A percentile compares a stretch with the other conserved stretches of the same genome.
phyloP scores from a whole-genome alignment of 2,329 filamentous ascomycete species.

The Colletotrichum abscissum region DNA sequence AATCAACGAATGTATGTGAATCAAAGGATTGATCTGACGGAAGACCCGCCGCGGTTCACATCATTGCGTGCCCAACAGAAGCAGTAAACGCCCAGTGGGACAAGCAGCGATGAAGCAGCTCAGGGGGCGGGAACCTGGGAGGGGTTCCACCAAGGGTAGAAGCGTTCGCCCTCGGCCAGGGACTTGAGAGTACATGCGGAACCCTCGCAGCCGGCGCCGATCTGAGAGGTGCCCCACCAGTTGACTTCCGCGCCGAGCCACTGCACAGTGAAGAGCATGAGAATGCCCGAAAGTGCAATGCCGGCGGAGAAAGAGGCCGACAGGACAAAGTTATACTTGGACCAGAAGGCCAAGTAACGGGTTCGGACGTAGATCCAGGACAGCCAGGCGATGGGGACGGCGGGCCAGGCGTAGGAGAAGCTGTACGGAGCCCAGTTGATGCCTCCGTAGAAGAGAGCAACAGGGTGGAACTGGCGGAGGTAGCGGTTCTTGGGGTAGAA shows the following conservation, averaged over 20 bases:
- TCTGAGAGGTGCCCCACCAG: constrained; percentile 45
- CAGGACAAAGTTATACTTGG: constrained; percentile 52
- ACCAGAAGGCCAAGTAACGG: constrained; percentile 49
- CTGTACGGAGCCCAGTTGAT: constrained; percentile 60
- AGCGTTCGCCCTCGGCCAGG: constrained; percentile 48
- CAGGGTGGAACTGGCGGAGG: constrained; percentile 58
- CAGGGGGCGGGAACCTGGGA: constrained; percentile 30
- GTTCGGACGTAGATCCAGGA: constrained; percentile 46
- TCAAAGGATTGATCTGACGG: not conserved
- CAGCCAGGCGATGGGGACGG: constrained; percentile 37
- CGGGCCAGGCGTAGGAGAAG: constrained; percentile 37
- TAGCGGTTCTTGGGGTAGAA: constrained; percentile 47
- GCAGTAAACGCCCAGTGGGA: constrained; percentile 21
- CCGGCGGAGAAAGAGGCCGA: constrained; percentile 46
- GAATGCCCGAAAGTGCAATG: constrained; percentile 45
- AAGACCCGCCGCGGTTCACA: not conserved
- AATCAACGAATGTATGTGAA: not conserved
- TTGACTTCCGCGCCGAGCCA: constrained; percentile 39
- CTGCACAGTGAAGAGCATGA: constrained; percentile 46
- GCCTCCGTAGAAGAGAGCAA: constrained; percentile 59
- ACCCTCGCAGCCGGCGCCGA: constrained; percentile 39
- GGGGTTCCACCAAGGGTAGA: constrained; percentile 48
- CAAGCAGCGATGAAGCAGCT: constrained; percentile 8
- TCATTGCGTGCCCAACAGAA: constrained; percentile 21
- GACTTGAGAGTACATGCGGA: constrained; percentile 38